Conservation (phyloP, 257 asterid genomes). For the Plantago ovata region DNA sequence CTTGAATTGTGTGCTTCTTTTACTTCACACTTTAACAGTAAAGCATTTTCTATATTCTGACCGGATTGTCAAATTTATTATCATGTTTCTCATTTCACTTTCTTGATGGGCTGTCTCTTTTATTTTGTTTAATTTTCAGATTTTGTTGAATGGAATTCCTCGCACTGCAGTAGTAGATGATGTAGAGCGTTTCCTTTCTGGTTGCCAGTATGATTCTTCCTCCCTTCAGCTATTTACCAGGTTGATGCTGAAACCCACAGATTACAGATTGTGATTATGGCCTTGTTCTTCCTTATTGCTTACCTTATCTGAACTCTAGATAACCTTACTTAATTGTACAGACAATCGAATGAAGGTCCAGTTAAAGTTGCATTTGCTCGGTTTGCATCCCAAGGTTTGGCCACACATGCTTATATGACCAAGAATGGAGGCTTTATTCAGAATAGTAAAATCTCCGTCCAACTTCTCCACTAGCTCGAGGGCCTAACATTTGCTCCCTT, state of each 20-base stretch:
- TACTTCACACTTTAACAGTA: neutral
- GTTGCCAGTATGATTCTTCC: conserved; percentile 62
- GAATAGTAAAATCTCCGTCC: conserved; percentile 56
- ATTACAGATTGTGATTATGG: conserved; percentile 7
- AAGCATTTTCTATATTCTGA: conserved; percentile 1
- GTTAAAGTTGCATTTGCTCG: conserved; percentile 49
- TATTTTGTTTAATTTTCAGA: conserved; percentile 26
- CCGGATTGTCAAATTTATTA: conserved; percentile 7
- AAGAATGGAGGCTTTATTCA: conserved; percentile 74
- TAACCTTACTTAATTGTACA: conserved; percentile 29
- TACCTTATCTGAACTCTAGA: conserved; percentile 4
- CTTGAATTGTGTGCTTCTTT: conserved; percentile 10
- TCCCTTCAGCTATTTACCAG: conserved; percentile 41
- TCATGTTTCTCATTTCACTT: too few relatives aligned
- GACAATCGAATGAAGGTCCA: conserved; percentile 33
- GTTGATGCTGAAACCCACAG: conserved; percentile 32
- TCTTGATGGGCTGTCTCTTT: neutral
- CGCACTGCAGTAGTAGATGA: conserved; percentile 62
- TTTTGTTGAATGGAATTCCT: conserved; percentile 63
- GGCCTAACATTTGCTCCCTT: too few relatives aligned
- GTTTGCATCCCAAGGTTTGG: conserved; percentile 65
- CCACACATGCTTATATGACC: conserved; percentile 65
- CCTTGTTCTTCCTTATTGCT: neutral
- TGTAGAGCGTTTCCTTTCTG: conserved; percentile 76
- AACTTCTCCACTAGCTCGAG: conserved; percentile 66